Percentiles rank a stretch among this genome's conserved stretches.
These are phyloP conservation scores for Alternaria sp. DNA, from an alignment of 2,329 filamentous ascomycete genomes.

Conservation along the genomic window DNA sequence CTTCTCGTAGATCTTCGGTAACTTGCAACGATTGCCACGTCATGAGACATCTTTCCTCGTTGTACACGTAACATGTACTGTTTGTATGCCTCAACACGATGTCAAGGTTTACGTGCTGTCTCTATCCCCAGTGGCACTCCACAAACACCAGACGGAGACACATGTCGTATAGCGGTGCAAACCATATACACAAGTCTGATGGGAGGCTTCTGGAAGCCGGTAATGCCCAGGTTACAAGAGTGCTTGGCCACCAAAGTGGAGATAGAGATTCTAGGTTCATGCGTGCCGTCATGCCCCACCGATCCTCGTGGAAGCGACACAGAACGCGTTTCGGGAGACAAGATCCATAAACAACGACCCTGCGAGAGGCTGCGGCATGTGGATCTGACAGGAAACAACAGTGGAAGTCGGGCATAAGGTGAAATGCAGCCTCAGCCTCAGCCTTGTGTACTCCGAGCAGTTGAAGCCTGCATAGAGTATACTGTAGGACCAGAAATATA, in stretches of 20 bases:
- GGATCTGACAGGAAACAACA: constrained; percentile 11
- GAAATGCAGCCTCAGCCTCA: background rate
- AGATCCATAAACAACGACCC: background rate
- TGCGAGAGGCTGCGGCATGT: background rate
- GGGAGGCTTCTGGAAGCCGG: background rate
- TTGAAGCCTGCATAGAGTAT: background rate
- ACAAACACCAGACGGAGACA: background rate
- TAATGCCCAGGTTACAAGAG: background rate
- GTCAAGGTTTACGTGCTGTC: background rate
- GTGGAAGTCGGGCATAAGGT: background rate
- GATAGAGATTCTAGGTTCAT: background rate
- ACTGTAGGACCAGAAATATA: background rate
- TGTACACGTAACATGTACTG: background rate
- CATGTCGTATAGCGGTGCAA: background rate
- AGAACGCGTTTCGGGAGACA: constrained; percentile 6
- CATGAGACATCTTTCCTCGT: background rate
- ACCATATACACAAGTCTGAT: background rate
- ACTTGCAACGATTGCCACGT: background rate
- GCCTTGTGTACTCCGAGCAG: background rate
- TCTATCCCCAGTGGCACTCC: background rate
- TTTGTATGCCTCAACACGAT: background rate
- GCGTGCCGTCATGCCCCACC: background rate
- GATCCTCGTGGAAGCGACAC: constrained; percentile 1
- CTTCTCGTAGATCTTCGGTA: constrained; percentile 1
- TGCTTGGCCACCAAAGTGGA: background rate